Evolutionary conservation across 1,284 basidiomycete species (phyloP).

Genomic region (Microbotryum intermedium): DNA sequence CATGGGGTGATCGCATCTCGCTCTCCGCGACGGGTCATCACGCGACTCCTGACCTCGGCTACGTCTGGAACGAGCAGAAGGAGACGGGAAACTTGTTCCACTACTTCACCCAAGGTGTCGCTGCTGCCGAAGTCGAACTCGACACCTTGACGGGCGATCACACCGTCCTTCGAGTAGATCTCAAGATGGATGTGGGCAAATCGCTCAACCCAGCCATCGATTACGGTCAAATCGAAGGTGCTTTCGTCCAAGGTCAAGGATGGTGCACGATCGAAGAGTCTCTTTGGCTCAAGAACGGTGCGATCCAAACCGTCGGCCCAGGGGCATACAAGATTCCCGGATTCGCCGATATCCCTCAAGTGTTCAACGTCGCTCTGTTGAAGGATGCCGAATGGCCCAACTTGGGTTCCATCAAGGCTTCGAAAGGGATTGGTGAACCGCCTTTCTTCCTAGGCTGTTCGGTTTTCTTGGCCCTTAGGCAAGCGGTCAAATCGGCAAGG

Average conservation of each 20-base stretch:
- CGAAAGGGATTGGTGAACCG: slow-evolving; percentile 33
- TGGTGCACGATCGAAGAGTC: slow-evolving; percentile 39
- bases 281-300: slow-evolving; percentile 37
- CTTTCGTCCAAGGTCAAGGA: slow-evolving; percentile 28
- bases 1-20: slow-evolving; percentile 38
- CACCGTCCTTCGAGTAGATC: slow-evolving; percentile 32
- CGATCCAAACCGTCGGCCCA: slow-evolving; percentile 37
- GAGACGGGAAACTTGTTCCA: slow-evolving; percentile 31
- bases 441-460: slow-evolving; percentile 39
- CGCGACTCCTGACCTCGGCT: slow-evolving; percentile 38
- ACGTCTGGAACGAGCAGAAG: slow-evolving; percentile 34
- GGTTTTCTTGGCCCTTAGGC: slow-evolving; percentile 38
- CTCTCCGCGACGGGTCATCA: slow-evolving; percentile 39
- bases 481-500: slow-evolving; percentile 36
- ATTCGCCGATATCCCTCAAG: slow-evolving; percentile 38
- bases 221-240: slow-evolving; percentile 38
- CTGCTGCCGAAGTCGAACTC: slow-evolving; percentile 39
- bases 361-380: slow-evolving; percentile 37
- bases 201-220: slow-evolving; percentile 40
- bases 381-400: slow-evolving; percentile 34
- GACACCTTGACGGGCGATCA: slow-evolving; percentile 39
- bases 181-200: slow-evolving; percentile 38
- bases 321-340: slow-evolving; percentile 39
- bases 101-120: slow-evolving; percentile 31
- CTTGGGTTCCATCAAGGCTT: slow-evolving; percentile 32